Evolutionary conservation across 208 protist species (phyloP).

Genomic region (Crithidia brevicula): DNA sequence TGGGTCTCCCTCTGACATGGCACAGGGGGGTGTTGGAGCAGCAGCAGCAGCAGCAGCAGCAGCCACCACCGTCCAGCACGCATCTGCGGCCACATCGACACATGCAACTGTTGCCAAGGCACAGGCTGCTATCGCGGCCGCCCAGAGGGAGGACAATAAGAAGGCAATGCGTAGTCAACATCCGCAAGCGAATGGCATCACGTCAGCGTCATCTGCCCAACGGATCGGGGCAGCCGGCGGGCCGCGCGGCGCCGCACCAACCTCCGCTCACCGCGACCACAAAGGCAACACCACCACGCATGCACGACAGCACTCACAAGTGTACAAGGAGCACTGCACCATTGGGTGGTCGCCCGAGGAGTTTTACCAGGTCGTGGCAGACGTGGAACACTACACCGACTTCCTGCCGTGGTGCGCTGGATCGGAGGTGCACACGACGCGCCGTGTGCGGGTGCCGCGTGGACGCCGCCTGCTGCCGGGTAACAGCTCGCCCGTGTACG

Average conservation of each 20-base stretch:
- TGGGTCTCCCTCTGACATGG: too few relatives aligned
- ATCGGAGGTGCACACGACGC: constrained; percentile 61
- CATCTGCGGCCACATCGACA: background rate
- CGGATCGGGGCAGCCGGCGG: too few relatives aligned
- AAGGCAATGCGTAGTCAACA: too few relatives aligned
- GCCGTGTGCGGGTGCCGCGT: constrained; percentile 26
- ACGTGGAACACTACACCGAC: constrained; percentile 70
- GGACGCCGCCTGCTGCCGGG: constrained; percentile 13
- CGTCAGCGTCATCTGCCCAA: background rate
- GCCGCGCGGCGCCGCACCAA: too few relatives aligned
- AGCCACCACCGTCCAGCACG: too few relatives aligned
- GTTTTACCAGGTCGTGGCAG: constrained; percentile 76
- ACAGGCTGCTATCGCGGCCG: constrained; percentile 40
- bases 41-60: background rate
- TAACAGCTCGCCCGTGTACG: background rate
- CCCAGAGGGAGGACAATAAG: constrained; percentile 2
- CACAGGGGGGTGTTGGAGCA: background rate
- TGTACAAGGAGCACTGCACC: constrained; percentile 80
- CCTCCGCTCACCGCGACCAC: background rate
- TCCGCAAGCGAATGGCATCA: too few relatives aligned
- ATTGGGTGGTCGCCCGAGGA: constrained; percentile 75
- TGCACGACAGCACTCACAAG: constrained; percentile 35
- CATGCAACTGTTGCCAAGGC: constrained; percentile 35
- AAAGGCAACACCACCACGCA: background rate
- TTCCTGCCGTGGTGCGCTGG: constrained; percentile 86